Percentiles rank a stretch among this genome's conserved stretches.
Conservation (phyloP, 352 stramenopile genomes). For the Phytophthora fragariaefolia region DNA sequence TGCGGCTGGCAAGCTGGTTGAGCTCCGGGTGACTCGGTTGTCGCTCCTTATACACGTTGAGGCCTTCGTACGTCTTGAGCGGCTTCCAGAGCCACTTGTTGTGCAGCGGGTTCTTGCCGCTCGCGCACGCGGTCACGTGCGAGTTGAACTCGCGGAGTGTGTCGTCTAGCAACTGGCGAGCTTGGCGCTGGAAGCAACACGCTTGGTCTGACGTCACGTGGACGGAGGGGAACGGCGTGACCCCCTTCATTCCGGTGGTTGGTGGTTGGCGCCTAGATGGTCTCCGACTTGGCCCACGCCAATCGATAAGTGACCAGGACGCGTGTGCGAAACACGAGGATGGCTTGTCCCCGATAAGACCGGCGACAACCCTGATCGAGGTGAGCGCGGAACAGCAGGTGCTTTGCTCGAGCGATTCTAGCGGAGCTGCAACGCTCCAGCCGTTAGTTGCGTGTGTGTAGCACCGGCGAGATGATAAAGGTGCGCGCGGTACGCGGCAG, state of each 20-base stretch:
- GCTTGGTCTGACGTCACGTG: conserved; percentile 27
- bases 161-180: conserved; percentile 31
- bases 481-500: background rate
- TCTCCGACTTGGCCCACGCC: background rate
- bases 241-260: conserved; percentile 24
- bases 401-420: background rate
- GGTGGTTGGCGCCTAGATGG: background rate
- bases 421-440: background rate
- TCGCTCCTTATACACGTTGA: conserved; percentile 44
- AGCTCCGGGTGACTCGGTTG: conserved; percentile 34
- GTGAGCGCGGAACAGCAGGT: conserved; percentile 6
- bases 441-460: background rate
- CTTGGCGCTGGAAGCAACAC: conserved; percentile 28
- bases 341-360: conserved; percentile 17
- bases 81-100: conserved; percentile 46
- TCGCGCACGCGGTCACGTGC: conserved; percentile 17
- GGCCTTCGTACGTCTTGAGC: conserved; percentile 32
- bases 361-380: background rate
- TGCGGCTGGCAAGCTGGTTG: background rate
- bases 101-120: conserved; percentile 27
- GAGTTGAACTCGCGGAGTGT: conserved; percentile 30
- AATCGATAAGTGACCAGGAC: conserved; percentile 22
- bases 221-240: conserved; percentile 28
- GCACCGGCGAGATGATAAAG: background rate
- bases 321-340: background rate